Evolutionary conservation across 2,329 filamentous ascomycete species (phyloP), one percentile per base, ranked within the genome.

Genomic region (Aureobasidium sp.): DNA sequence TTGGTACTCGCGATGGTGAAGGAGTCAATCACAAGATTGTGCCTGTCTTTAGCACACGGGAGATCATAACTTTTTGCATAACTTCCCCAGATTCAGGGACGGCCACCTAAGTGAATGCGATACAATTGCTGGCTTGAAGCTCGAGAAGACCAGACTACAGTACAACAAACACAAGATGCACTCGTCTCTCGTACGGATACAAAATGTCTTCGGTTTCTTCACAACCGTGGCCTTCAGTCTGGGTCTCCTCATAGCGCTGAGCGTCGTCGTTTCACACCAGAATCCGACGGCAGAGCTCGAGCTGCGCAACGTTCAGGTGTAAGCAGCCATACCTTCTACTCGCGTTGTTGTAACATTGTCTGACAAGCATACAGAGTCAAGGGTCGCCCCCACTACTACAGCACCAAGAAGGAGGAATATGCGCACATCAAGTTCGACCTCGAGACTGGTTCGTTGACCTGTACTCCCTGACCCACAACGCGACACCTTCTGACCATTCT

Each of bases 131-230:
- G 53, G 53, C 39, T 57, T 57, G n/a, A 39, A 57, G 53, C 53
- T 57, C 53, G n/a, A 12, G 10, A 17, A 34, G 13, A 24, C 7
- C 8, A 5, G 29, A 2, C 29, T 24, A 48, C n/a, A 37, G 24
- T 26, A 32, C 20, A 26, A 34, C 4, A 39, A 1, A 41, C 20
- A 3, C 44, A 81, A 64, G 65, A 97, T 99, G 94, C 88, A 97
- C 77, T 95, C 90, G 72, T 84, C 88, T 51, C 77, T 96, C 53
- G 91, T 89, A 66, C 90, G 94, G 68, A 76, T 88, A 68, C 94
- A 99, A 77, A 93, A 91, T 78, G 87, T 92, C 74, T 99, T 99
- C 75, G 92, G 94, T 76, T 97, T 96, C 85, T 97, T 97, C 82
- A 97, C 94, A 20, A 95, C 92, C 29, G 92, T 97, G 66, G 88